Evolutionary conservation across 805 yeast genomes (phyloP), one percentile per base, ranked within the genome.

Genomic region (Alloascoidea hylecoeti): DNA sequence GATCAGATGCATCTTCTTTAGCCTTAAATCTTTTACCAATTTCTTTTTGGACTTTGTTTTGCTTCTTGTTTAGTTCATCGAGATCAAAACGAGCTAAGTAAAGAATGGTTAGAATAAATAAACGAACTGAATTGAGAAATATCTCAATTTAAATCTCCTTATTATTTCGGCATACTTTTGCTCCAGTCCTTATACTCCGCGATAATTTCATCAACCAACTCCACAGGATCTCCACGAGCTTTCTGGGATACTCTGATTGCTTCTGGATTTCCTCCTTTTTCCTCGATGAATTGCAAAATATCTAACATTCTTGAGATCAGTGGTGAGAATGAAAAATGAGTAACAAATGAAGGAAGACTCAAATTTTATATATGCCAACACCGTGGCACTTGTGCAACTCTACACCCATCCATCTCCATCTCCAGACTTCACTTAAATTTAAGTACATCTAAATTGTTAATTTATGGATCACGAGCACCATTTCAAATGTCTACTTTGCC

Each of bases 251-350:
- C 73, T 58, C 80, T 80, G 56, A 92, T 85, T 39, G 66, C 66
- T 49, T 88, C 89, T 34, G 98, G 96, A 59, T 88, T 75, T 45
- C 98, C 98, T 42, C 98, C 98, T 63, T 86, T 89, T 56, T 92
- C 98, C 49, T 78, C 95, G 49, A 92, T 78, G 58, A 92, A 92
- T 56, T 82, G 81, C 47, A 79, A 68, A 48, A 92, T 84, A 60
- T 92, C 98, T 63, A 92, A 76, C 98, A 92, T 89, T 39, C n/a
- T n/a, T n/a, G n/a, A n/a, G n/a, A n/a, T n/a, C n/a, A n/a, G n/a
- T n/a, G n/a, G n/a, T n/a, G n/a, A n/a, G n/a, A n/a, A n/a, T n/a
- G n/a, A n/a, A n/a, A n/a, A n/a, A n/a, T n/a, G n/a, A n/a, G n/a
- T n/a, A n/a, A n/a, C n/a, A n/a, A n/a, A n/a, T n/a, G n/a, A n/a